A percentile compares a stretch with the other conserved stretches of the same genome.
These are phyloP conservation scores for Coelastrella sp. DNA, from an alignment of 139 green algal genomes.

Conservation along the genomic window DNA sequence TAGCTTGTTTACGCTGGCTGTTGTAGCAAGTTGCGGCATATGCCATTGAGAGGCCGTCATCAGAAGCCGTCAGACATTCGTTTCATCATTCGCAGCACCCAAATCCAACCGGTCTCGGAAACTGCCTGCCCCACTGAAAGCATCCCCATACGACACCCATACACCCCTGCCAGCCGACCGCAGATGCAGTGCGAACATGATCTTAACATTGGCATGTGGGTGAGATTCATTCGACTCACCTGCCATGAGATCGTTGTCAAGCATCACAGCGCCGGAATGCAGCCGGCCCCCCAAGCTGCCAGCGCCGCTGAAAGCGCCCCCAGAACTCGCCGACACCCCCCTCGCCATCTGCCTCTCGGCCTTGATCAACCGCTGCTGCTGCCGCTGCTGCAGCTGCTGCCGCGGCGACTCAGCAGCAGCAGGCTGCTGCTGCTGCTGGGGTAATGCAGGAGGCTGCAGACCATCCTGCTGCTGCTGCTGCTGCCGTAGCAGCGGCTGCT, in stretches of 20 bases:
- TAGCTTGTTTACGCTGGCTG: too few relatives aligned
- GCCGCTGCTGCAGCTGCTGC: not conserved
- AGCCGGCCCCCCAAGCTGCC: not conserved
- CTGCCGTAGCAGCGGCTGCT: not conserved
- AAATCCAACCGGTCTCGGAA: too few relatives aligned
- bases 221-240: not conserved
- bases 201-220: too few relatives aligned
- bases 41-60: too few relatives aligned
- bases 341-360: not conserved
- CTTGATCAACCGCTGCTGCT: not conserved
- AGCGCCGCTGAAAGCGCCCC: not conserved
- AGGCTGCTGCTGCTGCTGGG: slow-evolving; percentile 2
- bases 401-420: not conserved
- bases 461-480: slow-evolving; percentile 15
- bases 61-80: too few relatives aligned
- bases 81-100: too few relatives aligned
- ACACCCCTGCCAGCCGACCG: too few relatives aligned
- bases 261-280: not conserved
- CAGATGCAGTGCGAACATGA: too few relatives aligned
- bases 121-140: too few relatives aligned
- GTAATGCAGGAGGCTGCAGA: not conserved
- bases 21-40: too few relatives aligned
- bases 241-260: slow-evolving; percentile 37
- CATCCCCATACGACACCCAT: too few relatives aligned
- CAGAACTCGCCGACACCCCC: not conserved